A percentile compares a stretch with the other conserved stretches of the same genome.
These are phyloP conservation scores for Cinchona pubescens DNA, from an alignment of 257 asterid genomes.

Conservation along the genomic window DNA sequence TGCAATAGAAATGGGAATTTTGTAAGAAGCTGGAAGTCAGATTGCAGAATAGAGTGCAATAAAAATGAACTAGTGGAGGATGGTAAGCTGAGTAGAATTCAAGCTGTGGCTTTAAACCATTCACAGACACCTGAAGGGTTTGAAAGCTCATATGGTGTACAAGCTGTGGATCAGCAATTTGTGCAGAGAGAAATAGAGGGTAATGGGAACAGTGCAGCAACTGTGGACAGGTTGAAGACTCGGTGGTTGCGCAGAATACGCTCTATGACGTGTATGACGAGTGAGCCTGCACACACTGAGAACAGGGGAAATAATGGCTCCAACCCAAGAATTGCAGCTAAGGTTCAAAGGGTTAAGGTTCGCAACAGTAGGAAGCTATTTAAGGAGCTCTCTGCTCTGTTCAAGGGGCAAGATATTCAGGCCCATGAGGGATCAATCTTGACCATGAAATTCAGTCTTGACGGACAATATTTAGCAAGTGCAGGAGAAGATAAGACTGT, in stretches of 20 bases:
- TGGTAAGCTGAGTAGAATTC: conserved; percentile 24
- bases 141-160: conserved; percentile 19
- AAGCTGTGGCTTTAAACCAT: conserved; percentile 21
- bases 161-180: conserved; percentile 25
- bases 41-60: conserved; percentile 27
- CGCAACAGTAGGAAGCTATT: conserved; percentile 44
- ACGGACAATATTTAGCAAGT: conserved; percentile 76
- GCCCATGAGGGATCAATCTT: conserved; percentile 83
- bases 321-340: conserved; percentile 27
- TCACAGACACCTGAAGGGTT: conserved; percentile 26
- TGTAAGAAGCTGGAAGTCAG: conserved; percentile 24
- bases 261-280: conserved; percentile 47
- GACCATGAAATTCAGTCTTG: conserved; percentile 80
- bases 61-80: conserved; percentile 26
- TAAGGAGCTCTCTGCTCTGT: conserved; percentile 85
- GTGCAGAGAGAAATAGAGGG: conserved; percentile 29
- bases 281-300: conserved; percentile 28
- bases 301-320: conserved; percentile 18
- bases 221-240: conserved; percentile 39
- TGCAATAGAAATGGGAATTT: conserved; percentile 22
- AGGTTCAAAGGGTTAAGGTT: conserved; percentile 56
- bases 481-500: conserved; percentile 84
- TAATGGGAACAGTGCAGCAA: conserved; percentile 22
- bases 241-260: conserved; percentile 56
- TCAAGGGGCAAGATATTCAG: conserved; percentile 67